phyloP scores from a whole-genome alignment of 306 rosid genomes.

The Morella rubra region DNA sequence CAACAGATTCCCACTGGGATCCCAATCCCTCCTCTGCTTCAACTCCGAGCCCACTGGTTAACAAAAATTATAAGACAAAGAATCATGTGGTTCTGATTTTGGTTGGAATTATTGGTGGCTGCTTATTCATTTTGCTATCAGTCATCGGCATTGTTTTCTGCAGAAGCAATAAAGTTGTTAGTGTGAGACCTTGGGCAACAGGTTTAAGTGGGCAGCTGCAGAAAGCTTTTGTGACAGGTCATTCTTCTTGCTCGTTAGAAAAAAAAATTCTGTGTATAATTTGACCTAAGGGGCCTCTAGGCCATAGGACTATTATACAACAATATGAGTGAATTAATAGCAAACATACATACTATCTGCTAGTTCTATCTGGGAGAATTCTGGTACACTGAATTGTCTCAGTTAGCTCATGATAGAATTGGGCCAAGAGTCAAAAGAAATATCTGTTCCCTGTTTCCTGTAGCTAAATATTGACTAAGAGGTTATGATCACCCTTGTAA shows the following conservation, averaged over 20 bases:
- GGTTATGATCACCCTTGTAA: background rate
- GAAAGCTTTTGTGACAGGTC: slow-evolving; percentile 88
- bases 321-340: background rate
- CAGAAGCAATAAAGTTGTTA: slow-evolving; percentile 61
- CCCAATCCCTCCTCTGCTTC: slow-evolving; percentile 42
- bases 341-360: background rate
- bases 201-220: slow-evolving; percentile 96
- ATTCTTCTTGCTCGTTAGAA: slow-evolving; percentile 18
- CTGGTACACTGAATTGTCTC: background rate
- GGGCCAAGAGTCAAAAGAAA: background rate
- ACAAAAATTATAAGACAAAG: slow-evolving; percentile 33
- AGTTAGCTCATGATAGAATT: background rate
- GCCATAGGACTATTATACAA: background rate
- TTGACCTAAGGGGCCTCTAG: background rate
- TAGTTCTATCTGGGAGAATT: background rate
- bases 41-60: slow-evolving; percentile 33
- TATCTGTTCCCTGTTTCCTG: background rate
- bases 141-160: slow-evolving; percentile 36
- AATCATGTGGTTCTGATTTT: slow-evolving; percentile 34
- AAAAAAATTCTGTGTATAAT: background rate
- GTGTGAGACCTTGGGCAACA: slow-evolving; percentile 93
- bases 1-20: slow-evolving; percentile 29
- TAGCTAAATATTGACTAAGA: background rate
- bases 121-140: slow-evolving; percentile 46
- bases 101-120: slow-evolving; percentile 53